These are phyloP conservation scores for Mucor saturninus DNA, from an alignment of 371 early-diverging fungal species.

Conservation along the genomic window DNA sequence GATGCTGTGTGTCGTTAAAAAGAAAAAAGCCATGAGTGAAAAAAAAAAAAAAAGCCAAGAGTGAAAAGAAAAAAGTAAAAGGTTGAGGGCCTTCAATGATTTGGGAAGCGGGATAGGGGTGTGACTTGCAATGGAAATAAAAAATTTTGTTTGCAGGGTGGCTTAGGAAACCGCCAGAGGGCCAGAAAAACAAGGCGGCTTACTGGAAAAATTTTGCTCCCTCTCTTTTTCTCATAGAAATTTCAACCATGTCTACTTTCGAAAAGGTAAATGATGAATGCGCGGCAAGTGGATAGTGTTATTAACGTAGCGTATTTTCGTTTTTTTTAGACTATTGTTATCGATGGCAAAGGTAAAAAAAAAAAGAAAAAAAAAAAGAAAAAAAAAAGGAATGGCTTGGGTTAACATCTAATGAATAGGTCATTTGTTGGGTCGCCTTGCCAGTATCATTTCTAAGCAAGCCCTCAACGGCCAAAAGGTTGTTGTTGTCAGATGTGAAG, in stretches of 20 bases:
- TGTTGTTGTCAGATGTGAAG: slow-evolving; percentile 98
- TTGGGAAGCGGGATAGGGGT: background rate
- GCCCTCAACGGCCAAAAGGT: slow-evolving; percentile 97
- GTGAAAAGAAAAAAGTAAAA: background rate
- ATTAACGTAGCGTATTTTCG: background rate
- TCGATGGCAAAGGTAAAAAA: slow-evolving; percentile 92
- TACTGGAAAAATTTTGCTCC: slow-evolving; percentile 29
- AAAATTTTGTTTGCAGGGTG: background rate
- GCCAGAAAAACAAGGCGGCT: background rate
- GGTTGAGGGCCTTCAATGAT: too few species aligned
- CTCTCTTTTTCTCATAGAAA: slow-evolving; percentile 26
- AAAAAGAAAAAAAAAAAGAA: background rate
- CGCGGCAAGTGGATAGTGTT: background rate
- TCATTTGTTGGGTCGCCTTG: slow-evolving; percentile 99
- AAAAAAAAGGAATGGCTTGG: background rate
- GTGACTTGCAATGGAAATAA: background rate
- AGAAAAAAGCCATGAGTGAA: too few species aligned
- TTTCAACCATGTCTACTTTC: slow-evolving; percentile 28
- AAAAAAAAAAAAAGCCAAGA: too few species aligned
- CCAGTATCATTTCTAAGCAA: slow-evolving; percentile 98
- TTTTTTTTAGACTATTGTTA: slow-evolving; percentile 87
- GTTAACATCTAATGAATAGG: slow-evolving; percentile 95
- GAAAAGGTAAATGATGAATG: slow-evolving; percentile 19
- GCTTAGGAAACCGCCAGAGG: background rate
- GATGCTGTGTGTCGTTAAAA: too few species aligned